These are phyloP conservation scores for Aureobasidium sp. DNA, from an alignment of 2,329 filamentous ascomycete species.

Conservation along the genomic window DNA sequence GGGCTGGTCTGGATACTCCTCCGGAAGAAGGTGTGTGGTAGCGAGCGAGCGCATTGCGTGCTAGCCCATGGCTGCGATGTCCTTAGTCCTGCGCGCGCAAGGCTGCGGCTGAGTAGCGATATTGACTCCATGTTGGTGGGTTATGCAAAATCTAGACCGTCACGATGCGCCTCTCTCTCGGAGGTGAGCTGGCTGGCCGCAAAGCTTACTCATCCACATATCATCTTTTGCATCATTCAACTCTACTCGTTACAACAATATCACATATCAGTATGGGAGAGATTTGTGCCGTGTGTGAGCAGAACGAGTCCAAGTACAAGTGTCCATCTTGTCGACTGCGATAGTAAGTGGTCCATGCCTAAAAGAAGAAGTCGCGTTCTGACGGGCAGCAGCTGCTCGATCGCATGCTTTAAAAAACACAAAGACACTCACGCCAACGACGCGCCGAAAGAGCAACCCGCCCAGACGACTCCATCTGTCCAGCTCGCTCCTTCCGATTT, in stretches of 20 bases:
- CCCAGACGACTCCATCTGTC: background rate
- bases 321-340: constrained; percentile 41
- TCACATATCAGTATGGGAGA: constrained; percentile 26
- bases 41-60: constrained; percentile 28
- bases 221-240: background rate
- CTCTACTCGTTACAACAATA: background rate
- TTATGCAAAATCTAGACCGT: background rate
- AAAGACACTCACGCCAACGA: constrained; percentile 26
- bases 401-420: constrained; percentile 34
- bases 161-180: constrained; percentile 19
- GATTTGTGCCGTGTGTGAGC: constrained; percentile 39
- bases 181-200: constrained; percentile 19
- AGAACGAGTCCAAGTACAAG: constrained; percentile 43
- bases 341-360: constrained; percentile 32
- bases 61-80: constrained; percentile 32
- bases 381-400: constrained; percentile 28
- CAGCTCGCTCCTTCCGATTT: background rate
- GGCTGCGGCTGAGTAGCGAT: background rate
- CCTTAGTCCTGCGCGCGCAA: constrained; percentile 1
- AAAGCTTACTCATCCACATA: constrained; percentile 17
- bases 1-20: constrained; percentile 28
- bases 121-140: constrained; percentile 20
- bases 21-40: constrained; percentile 24
- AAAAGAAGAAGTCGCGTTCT: background rate
- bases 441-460: background rate